Base-by-base conservation (phyloP, 306 rosid species). In the Arachis stenosperma region DNA sequence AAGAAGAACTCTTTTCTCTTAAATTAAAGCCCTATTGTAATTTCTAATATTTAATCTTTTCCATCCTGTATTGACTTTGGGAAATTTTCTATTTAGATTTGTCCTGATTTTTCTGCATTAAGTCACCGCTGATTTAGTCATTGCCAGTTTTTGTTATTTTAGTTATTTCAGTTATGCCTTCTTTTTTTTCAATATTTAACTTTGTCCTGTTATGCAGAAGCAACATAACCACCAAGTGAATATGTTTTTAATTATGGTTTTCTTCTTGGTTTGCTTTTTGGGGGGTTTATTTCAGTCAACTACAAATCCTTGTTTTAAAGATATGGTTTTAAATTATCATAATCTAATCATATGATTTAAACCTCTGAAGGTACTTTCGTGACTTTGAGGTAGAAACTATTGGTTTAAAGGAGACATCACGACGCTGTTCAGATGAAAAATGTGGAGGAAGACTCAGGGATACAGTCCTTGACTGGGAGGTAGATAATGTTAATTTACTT, bases 391-490 rank as follows among this genome's bases (percentile, higher is more conserved):
- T 94, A 55, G 99, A 87, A 81, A 86, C 96, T 77, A 91, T 94
- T 40, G 99, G 97, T 74, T 80, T 94, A 83, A 94, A 91, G 86
- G 97, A 94, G 74, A 94, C 99, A 58, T 86, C 95, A 13, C 72
- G 99, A 65, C 88, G 93, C 67, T 94, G 99, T 79, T 82, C 91
- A 40, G 87, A 83, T 68, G 58, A 67, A 72, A 80, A 84, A 73
- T 94, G 99, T 75, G 92, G 96, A 29, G 78, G 83, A 61, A 88
- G 73, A 81, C 90, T 94, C 62, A 91, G 82, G 89, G 99, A 94
- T 80, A 91, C 97, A 6, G 99, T 94, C 82, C 99, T 94, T 71
- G 99, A 94, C 82, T 94, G 99, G 99, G 99, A 94, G 96, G 97
- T 94, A 88, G 33, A 42, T 10, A 48, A 44, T 82, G 57, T 67